Base-by-base conservation (phyloP, 345 rosid species). In the Rhodamnia rubescens region DNA sequence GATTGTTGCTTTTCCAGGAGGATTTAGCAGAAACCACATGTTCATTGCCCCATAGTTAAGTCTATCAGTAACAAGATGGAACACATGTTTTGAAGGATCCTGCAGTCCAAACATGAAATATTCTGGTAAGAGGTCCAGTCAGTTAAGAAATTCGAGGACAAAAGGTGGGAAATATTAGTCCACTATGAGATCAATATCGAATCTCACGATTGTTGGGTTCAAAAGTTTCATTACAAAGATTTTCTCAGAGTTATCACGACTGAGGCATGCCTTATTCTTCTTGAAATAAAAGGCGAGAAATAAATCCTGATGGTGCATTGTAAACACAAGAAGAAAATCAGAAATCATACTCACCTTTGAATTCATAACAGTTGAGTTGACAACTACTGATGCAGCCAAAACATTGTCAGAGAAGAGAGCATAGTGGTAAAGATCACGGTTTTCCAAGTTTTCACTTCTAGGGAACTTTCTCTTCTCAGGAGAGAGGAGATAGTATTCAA, bases 381-480 rank as follows among this genome's bases (percentile, higher is more conserved):
- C 99, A 88, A 98, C 99, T 82, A 98, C 99, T 78, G 99, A 98
- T 87, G 99, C 98, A 91, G 99, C 99, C 92, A 98, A 91, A 82
- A 98, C 99, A 90, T 98, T 98, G 90, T 98, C 99, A 22, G 99
- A 98, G 91, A 98, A 98, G 87, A 98, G 94, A 52, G 99, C 99
- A 89, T 98, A 98, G 88, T 98, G 99, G 83, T 95, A 89, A 61
- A 98, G 97, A 90, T 91, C 91, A 74, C 97, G 95, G 86, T 96
- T 94, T 88, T 92, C 99, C 88, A 92, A 90, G 89, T 98, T 98
- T 91, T 96, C 99, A 81, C 93, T 94, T 74, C 91, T 88, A 58
- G 99, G 98, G 87, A 96, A 96, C 88, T 92, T 92, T 88, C 99
- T 93, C 92, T 95, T 96, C 92, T 96, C 99, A 11, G 87, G 93